Conservation (phyloP, 768 basidiomycete genomes). For the Favolaschia claudopus region DNA sequence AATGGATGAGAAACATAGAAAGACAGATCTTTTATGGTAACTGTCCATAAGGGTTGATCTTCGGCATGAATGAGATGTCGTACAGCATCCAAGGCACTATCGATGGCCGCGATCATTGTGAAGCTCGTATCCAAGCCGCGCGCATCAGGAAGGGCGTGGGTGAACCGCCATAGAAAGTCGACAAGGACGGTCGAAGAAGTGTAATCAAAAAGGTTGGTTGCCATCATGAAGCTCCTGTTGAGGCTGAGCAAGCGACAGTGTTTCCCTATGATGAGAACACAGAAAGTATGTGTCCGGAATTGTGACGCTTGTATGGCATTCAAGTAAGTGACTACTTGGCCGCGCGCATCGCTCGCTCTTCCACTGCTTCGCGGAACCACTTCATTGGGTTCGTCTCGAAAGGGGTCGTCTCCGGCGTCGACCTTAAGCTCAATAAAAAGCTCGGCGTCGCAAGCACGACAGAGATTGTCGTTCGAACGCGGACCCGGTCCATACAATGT, state of each 20-base stretch:
- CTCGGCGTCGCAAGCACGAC: conserved; percentile 20
- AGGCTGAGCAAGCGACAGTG: conserved; percentile 12
- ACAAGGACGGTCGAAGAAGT: not conserved
- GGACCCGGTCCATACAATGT: conserved; percentile 7
- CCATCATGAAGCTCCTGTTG: conserved; percentile 3
- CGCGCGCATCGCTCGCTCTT: conserved; percentile 10
- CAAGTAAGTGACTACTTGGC: conserved; percentile 21
- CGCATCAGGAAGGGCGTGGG: conserved; percentile 10
- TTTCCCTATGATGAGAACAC: conserved; percentile 12
- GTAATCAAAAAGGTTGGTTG: conserved; percentile 1
- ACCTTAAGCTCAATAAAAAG: conserved; percentile 20
- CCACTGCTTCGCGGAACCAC: not conserved
- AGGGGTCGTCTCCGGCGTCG: conserved; percentile 5
- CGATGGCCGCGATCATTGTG: not conserved
- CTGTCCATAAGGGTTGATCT: conserved; percentile 13
- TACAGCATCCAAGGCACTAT: not conserved
- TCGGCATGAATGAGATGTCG: not conserved
- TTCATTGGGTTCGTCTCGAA: not conserved
- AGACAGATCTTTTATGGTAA: conserved; percentile 1
- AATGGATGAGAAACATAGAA: conserved; percentile 16
- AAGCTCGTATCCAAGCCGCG: conserved; percentile 23
- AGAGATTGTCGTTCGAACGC: conserved; percentile 10
- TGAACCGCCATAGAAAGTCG: conserved; percentile 21
- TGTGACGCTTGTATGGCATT: conserved; percentile 24
- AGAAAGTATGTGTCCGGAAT: conserved; percentile 16